Evolutionary conservation across 345 rosid species (phyloP).

Genomic region (Geranium brycei): DNA sequence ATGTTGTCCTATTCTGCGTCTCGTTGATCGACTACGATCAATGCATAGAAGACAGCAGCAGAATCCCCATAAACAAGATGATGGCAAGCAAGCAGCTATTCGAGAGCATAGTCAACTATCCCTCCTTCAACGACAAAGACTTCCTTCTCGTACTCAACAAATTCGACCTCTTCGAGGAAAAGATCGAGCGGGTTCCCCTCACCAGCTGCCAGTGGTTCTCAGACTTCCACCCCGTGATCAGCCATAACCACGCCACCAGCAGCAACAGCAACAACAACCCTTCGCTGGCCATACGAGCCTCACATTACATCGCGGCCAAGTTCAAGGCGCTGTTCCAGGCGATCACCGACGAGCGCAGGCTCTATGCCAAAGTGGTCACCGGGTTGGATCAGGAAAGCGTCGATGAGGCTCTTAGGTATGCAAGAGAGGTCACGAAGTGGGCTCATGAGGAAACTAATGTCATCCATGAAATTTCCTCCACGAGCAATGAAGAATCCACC

Average conservation of each 20-base stretch:
- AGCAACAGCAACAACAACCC: slow-evolving; percentile 23
- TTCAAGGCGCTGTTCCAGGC: slow-evolving; percentile 51
- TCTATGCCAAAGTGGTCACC: slow-evolving; percentile 42
- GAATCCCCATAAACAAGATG: slow-evolving; percentile 64
- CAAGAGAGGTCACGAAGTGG: slow-evolving; percentile 58
- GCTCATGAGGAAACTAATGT: slow-evolving; percentile 23
- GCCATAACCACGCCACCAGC: slow-evolving; percentile 17
- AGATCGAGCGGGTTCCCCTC: slow-evolving; percentile 45
- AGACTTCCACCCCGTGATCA: slow-evolving; percentile 55
- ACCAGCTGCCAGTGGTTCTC: slow-evolving; percentile 68
- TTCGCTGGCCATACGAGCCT: slow-evolving; percentile 51
- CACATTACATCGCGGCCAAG: slow-evolving; percentile 52
- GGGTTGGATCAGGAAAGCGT: slow-evolving; percentile 52
- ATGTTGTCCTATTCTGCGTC: slow-evolving; percentile 56
- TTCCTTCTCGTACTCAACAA: slow-evolving; percentile 77
- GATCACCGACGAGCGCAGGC: slow-evolving; percentile 35
- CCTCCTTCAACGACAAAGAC: slow-evolving; percentile 42
- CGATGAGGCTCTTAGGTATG: slow-evolving; percentile 42
- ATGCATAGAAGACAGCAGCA: slow-evolving; percentile 32
- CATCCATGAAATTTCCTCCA: slow-evolving; percentile 25
- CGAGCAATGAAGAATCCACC: slow-evolving; percentile 42
- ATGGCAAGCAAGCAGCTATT: slow-evolving; percentile 58
- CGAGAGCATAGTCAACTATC: slow-evolving; percentile 43
- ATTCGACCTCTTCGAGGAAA: slow-evolving; percentile 66
- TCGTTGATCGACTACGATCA: slow-evolving; percentile 56